Base-by-base conservation (phyloP, 257 asterid species). In the Forsythia viridissima region DNA sequence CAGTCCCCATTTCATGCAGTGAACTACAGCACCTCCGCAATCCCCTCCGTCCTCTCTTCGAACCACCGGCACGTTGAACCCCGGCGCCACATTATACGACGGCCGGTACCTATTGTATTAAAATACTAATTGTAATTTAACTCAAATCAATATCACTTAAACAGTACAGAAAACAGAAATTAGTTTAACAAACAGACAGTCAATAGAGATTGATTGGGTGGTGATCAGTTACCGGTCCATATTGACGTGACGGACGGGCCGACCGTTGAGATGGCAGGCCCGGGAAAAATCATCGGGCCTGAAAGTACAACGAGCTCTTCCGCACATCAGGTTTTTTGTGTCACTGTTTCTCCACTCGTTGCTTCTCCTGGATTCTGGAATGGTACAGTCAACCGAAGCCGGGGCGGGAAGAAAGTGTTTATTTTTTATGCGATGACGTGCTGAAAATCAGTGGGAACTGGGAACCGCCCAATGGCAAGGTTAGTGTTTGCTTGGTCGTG, bases 1-100 rank as follows among this genome's bases (percentile, higher is more conserved):
- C 67, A 94, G 90, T 18, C 99, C 99, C 99, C 99, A 94, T 70
- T 93, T 94, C 98, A 94, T 94, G 76, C 92, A 93, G 80, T 94
- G 98, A 82, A 88, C 81, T 70, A 89, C 96, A 74, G 83, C 91
- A 63, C 92, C 92, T 72, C 76, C 84, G 24, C 80, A 41, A 13
- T 81, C 34, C 34, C 84, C 83, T 3, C 75, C 90, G 10, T 88
- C 89, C 72, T 88, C 98, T 74, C 87, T 85, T 78, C 93, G 87
- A 8, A 94, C 89, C 71, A 94, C 99, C 74, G 98, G 99, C 81
- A 94, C 80, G 80, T 80, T 91, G 77, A 89, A 94, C 73, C 98
- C 97, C 39, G 98, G 99, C 12, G 94, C 89, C 30, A 89, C 91
- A 77, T 94, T 94, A 79, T 91, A 85, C 59, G 99, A 81, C 71